phyloP scores from a whole-genome alignment of 768 basidiomycete genomes.

The Suillus spraguei region DNA sequence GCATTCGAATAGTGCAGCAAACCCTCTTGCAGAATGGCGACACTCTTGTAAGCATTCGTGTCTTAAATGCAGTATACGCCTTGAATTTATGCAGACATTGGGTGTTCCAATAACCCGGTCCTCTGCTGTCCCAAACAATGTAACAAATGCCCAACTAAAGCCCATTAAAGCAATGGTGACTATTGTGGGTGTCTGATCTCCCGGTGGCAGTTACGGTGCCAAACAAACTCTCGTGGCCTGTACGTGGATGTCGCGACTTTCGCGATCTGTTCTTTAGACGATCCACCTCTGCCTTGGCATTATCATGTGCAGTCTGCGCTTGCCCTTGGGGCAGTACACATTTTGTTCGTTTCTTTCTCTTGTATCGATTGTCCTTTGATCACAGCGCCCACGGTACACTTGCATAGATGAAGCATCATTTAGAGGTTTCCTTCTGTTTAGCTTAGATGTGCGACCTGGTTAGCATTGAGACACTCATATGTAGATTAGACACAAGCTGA shows the following conservation, averaged over 20 bases:
- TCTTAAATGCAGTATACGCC: not conserved
- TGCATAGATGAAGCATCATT: not conserved
- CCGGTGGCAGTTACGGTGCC: not conserved
- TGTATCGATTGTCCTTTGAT: not conserved
- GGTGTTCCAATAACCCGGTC: conserved; percentile 43
- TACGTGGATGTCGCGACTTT: not conserved
- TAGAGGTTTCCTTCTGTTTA: not conserved
- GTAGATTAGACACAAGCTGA: not conserved
- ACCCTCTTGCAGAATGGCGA: conserved; percentile 45
- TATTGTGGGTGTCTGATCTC: conserved; percentile 34
- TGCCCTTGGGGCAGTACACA: not conserved
- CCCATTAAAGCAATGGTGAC: conserved; percentile 46
- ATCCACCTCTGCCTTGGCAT: not conserved
- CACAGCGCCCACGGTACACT: no score
- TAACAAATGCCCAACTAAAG: conserved; percentile 47
- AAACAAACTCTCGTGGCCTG: not conserved
- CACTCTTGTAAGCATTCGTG: conserved; percentile 39
- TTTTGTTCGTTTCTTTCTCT: no score
- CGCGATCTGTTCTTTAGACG: not conserved
- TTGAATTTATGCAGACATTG: conserved; percentile 36
- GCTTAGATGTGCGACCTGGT: not conserved
- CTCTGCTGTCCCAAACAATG: conserved; percentile 38
- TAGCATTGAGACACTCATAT: not conserved
- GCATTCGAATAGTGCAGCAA: conserved; percentile 39
- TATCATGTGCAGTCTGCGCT: not conserved